These are phyloP conservation scores for Candida maris DNA, from an alignment of 805 yeast genomes.

Conservation along the genomic window DNA sequence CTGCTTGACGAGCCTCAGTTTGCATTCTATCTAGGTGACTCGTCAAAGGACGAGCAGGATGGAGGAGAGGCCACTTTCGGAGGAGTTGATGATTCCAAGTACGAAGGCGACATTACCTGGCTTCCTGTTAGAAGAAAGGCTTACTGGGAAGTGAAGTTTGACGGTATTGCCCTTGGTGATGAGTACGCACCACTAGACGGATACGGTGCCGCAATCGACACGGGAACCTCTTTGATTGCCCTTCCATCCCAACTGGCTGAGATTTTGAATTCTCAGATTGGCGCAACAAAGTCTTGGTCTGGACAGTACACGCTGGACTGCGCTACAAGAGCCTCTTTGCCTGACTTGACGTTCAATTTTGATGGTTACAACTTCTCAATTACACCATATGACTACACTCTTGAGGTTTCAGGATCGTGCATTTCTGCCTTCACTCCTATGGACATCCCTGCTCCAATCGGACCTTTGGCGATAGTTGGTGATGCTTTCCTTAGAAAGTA, in stretches of 20 bases:
- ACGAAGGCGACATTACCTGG: constrained; percentile 84
- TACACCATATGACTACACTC: constrained; percentile 84
- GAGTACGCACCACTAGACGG: constrained; percentile 78
- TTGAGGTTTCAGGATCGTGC: constrained; percentile 93
- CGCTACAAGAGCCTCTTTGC: constrained; percentile 75
- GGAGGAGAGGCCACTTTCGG: constrained; percentile 97
- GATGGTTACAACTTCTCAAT: constrained; percentile 90
- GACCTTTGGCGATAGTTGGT: constrained; percentile 94
- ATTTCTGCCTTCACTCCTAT: constrained; percentile 94
- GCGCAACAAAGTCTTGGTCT: constrained; percentile 95
- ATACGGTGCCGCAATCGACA: constrained; percentile 97
- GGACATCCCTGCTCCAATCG: constrained; percentile 97
- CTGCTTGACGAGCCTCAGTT: constrained; percentile 81
- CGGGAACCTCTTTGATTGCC: constrained; percentile 95
- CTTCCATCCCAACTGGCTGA: constrained; percentile 95
- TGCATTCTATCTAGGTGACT: constrained; percentile 86
- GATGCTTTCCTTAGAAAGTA: constrained; percentile 95
- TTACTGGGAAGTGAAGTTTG: constrained; percentile 97
- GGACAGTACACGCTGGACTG: constrained; percentile 96
- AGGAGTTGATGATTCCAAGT: constrained; percentile 78
- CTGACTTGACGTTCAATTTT: constrained; percentile 88
- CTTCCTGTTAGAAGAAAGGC: constrained; percentile 99
- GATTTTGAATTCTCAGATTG: constrained; percentile 90
- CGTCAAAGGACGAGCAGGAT: constrained; percentile 55
- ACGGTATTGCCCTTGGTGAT: constrained; percentile 87